Base-by-base conservation (phyloP, 257 asterid genomes). In the Nicotiana sylvestris region DNA sequence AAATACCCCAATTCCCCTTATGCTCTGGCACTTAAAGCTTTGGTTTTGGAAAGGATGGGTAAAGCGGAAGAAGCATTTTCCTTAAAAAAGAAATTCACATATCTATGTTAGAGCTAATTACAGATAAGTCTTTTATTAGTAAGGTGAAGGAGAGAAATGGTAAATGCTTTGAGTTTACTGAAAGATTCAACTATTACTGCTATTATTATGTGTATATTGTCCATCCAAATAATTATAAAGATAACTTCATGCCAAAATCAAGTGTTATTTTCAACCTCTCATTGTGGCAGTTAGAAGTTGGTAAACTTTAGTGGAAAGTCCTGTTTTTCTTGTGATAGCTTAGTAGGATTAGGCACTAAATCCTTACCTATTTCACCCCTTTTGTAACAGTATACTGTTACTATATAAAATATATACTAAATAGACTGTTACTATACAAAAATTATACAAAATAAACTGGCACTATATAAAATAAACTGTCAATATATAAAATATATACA, bases 1-100 rank as follows among this genome's bases (percentile, higher is more conserved):
- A 96, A 94, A 87, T 87, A 86, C 85, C 97, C 98, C 4, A 92
- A 88, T 56, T 93, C 98, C 60, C 92, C 99, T 10, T 96, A 96
- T 86, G 98, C 97, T 57, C 93, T 93, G 49, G 98, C 97, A 81
- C 89, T 96, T 68, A 96, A 94, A 87, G 98, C 98, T 69, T 83
- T 96, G 84, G 90, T 93, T 18, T 82, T 96, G 88, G 97, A 94
- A 87, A 92, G 97, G 86, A 91, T 90, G 95, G 96, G 98, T 18
- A 96, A 91, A 89, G 81, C 86, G 53, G 98, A 93, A 58, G 98
- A 93, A 68, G 99, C 1, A 0, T 57, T 8, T 77, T 18, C 55
- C 16, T 69, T 6, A 7, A 58, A 16, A 6, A 30, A 30, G 32
- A 30, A 1, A 30, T 30, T 30, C 32, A 30, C 32, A 30, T 32